Evolutionary conservation across 352 stramenopile genomes (phyloP).

Genomic region (Hyaloperonospora brassicae): DNA sequence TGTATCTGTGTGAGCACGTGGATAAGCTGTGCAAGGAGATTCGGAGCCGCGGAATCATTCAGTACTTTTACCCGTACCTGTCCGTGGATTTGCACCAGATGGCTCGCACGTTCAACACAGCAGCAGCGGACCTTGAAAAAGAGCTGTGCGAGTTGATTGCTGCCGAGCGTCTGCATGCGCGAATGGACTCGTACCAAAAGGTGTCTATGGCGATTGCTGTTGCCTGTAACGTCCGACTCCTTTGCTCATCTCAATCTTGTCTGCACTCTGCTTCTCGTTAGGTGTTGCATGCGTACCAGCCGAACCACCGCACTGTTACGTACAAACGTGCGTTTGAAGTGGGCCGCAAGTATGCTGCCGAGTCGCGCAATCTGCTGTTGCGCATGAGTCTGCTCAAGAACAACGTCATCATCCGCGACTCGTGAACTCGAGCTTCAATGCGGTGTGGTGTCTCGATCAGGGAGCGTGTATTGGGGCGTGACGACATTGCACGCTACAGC

Average conservation of each 20-base stretch:
- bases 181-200: slow-evolving; percentile 87
- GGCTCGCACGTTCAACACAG: slow-evolving; percentile 77
- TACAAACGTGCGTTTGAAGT: slow-evolving; percentile 79
- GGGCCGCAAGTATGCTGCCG: slow-evolving; percentile 67
- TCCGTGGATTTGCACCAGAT: slow-evolving; percentile 83
- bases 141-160: slow-evolving; percentile 76
- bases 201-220: no score
- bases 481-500: no score
- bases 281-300: slow-evolving; percentile 74
- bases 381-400: slow-evolving; percentile 86
- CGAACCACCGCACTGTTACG: slow-evolving; percentile 66
- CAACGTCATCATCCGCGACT: slow-evolving; percentile 72
- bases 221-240: no score
- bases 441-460: no score
- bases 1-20: slow-evolving; percentile 73
- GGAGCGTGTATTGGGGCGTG: no score
- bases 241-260: no score
- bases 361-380: slow-evolving; percentile 75
- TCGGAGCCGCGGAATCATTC: slow-evolving; percentile 74
- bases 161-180: slow-evolving; percentile 59
- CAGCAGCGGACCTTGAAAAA: slow-evolving; percentile 52
- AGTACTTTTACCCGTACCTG: slow-evolving; percentile 86
- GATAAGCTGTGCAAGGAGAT: slow-evolving; percentile 74
- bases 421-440: no score
- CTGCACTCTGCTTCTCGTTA: no score